A percentile compares a stretch with the other conserved stretches of the same genome.
These are phyloP conservation scores for Xylariaceae sp. DNA, from an alignment of 2,329 filamentous ascomycete genomes.

Conservation along the genomic window DNA sequence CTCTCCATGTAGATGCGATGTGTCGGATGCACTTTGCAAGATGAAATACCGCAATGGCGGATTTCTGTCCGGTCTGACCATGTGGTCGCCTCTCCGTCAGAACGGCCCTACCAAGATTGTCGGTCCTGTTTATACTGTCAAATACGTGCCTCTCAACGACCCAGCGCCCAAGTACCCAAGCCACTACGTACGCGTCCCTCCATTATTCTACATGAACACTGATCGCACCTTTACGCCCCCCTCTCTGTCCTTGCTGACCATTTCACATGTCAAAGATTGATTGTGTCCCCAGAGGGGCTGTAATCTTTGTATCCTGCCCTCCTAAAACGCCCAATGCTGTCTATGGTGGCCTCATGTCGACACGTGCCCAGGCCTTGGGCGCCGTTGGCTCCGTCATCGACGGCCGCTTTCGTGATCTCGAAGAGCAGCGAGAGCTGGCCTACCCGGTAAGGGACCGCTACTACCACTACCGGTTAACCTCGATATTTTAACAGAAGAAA, in stretches of 20 bases:
- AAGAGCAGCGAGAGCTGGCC: constrained; percentile 56
- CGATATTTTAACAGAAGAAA: neutral
- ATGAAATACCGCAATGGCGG: constrained; percentile 55
- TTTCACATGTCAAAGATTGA: constrained; percentile 51
- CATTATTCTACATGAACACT: too few relatives aligned
- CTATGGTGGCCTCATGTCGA: constrained; percentile 61
- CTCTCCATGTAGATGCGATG: constrained; percentile 48
- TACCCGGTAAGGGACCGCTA: constrained; percentile 45
- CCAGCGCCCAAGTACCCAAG: constrained; percentile 51
- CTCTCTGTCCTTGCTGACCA: constrained; percentile 6
- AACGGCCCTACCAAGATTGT: constrained; percentile 57
- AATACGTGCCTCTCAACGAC: constrained; percentile 55
- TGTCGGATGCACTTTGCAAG: constrained; percentile 59
- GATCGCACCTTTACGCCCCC: neutral
- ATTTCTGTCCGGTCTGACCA: constrained; percentile 58
- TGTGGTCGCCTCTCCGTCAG: constrained; percentile 60
- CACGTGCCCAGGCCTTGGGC: constrained; percentile 50
- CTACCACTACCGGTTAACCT: neutral
- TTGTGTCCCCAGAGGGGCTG: constrained; percentile 50
- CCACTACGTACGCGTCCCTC: constrained; percentile 51
- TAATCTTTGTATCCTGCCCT: constrained; percentile 58
- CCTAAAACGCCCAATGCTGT: constrained; percentile 54
- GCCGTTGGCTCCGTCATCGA: constrained; percentile 58
- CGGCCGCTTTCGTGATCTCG: constrained; percentile 57
- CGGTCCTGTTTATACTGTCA: constrained; percentile 61